These are phyloP conservation scores for Trichoderma sp. DNA, from an alignment of 2,329 filamentous ascomycete species.

Conservation along the genomic window DNA sequence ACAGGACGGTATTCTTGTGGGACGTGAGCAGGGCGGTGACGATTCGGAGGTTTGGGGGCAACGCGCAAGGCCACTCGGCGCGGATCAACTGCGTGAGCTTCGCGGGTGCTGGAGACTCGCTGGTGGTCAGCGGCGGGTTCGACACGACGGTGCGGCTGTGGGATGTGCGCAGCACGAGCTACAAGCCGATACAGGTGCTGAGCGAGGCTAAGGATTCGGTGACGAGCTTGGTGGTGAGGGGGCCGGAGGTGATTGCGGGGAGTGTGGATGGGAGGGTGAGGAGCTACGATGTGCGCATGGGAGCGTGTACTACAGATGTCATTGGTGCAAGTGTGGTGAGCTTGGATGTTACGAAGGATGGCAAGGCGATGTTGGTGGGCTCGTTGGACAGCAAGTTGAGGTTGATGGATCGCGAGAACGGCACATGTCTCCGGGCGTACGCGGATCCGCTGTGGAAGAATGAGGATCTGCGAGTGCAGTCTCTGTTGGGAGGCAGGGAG, in stretches of 20 bases:
- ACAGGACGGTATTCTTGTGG: slow-evolving; percentile 91
- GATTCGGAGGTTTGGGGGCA: slow-evolving; percentile 68
- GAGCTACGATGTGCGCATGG: slow-evolving; percentile 80
- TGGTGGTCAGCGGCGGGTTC: slow-evolving; percentile 73
- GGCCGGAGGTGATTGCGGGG: slow-evolving; percentile 65
- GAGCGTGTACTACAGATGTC: slow-evolving; percentile 69
- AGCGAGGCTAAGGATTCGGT: slow-evolving; percentile 73
- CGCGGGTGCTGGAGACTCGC: slow-evolving; percentile 70
- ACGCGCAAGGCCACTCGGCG: slow-evolving; percentile 63
- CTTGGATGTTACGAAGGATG: slow-evolving; percentile 69
- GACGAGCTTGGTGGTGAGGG: slow-evolving; percentile 49
- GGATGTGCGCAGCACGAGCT: slow-evolving; percentile 60
- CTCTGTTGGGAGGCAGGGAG: slow-evolving; percentile 73
- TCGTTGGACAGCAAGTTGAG: slow-evolving; percentile 75
- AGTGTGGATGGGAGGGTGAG: slow-evolving; percentile 84
- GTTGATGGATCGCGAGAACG: slow-evolving; percentile 77
- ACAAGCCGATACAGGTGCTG: slow-evolving; percentile 71
- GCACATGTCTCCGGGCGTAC: slow-evolving; percentile 73
- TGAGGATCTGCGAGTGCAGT: slow-evolving; percentile 71
- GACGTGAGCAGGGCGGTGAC: slow-evolving; percentile 83
- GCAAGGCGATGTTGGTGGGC: slow-evolving; percentile 71
- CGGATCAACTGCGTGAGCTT: slow-evolving; percentile 80
- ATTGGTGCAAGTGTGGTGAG: slow-evolving; percentile 74
- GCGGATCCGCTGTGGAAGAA: slow-evolving; percentile 61
- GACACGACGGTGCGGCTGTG: slow-evolving; percentile 77